Evolutionary conservation across 192 early-diverging fungal genomes (phyloP).

Genomic region (Gonapodya prolifera): DNA sequence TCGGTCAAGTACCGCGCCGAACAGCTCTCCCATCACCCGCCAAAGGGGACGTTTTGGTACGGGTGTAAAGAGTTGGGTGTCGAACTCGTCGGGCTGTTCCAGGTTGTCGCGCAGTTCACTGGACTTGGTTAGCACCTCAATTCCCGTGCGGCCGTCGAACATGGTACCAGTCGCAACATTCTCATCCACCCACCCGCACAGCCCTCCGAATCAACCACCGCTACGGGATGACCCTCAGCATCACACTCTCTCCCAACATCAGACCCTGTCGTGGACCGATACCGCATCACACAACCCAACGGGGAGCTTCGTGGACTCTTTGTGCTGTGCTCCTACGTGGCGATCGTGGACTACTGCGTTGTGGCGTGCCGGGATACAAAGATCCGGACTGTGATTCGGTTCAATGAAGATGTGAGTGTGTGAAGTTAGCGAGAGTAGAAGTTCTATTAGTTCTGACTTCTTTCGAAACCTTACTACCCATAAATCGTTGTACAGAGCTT

Average conservation of each 20-base stretch:
- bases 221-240: background rate
- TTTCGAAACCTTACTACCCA: too few species aligned
- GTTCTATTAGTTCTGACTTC: too few species aligned
- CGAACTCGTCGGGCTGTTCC: constrained; percentile 47
- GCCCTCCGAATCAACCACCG: background rate
- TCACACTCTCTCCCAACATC: too few species aligned
- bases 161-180: too few species aligned
- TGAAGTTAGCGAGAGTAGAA: too few species aligned
- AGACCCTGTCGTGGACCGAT: constrained; percentile 36
- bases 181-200: too few species aligned
- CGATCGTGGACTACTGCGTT: constrained; percentile 40
- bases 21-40: constrained; percentile 50
- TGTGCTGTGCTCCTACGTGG: constrained; percentile 46
- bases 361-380: constrained; percentile 50
- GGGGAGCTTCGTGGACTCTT: constrained; percentile 58
- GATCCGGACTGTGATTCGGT: constrained; percentile 46
- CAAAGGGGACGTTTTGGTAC: constrained; percentile 46
- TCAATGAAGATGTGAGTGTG: constrained; percentile 48
- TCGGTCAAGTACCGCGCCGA: constrained; percentile 40
- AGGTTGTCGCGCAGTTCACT: constrained; percentile 58
- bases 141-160: too few species aligned
- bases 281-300: constrained; percentile 47
- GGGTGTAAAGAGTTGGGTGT: constrained; percentile 33
- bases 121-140: too few species aligned
- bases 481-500: too few species aligned